phyloP scores from a whole-genome alignment of 2,329 filamentous ascomycete species.

The Penicillium brasilianum region DNA sequence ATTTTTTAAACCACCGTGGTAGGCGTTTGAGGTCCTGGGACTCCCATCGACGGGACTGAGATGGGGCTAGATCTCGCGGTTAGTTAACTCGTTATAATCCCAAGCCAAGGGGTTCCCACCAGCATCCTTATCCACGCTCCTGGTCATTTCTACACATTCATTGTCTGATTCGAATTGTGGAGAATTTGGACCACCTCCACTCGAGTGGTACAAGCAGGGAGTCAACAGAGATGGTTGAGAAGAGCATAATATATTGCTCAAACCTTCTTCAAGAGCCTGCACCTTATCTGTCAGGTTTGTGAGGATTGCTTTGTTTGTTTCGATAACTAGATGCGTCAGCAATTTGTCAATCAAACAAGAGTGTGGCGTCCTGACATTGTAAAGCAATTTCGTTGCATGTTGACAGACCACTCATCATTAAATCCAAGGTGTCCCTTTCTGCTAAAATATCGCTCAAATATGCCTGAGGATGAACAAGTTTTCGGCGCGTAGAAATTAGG shows the following conservation, averaged over 20 bases:
- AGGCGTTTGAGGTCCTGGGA: neutral
- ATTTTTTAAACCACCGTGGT: neutral
- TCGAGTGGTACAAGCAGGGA: neutral
- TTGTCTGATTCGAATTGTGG: neutral
- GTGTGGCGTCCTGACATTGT: neutral
- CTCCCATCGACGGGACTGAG: neutral
- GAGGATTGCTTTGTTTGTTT: neutral
- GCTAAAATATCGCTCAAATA: neutral
- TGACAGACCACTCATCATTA: neutral
- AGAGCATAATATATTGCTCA: neutral
- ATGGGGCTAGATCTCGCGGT: neutral
- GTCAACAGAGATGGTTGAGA: neutral
- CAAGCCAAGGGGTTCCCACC: neutral
- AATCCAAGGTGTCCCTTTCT: neutral
- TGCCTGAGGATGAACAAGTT: neutral
- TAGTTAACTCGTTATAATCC: neutral
- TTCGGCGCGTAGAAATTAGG: neutral
- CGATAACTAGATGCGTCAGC: neutral
- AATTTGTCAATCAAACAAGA: neutral
- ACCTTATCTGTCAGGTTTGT: neutral
- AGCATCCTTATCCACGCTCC: neutral
- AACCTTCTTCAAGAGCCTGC: neutral
- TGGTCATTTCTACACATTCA: neutral
- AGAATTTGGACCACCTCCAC: neutral
- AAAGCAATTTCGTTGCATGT: neutral